Conservation (phyloP, 2,329 filamentous ascomycete species). For the Penicillium occitanis region DNA sequence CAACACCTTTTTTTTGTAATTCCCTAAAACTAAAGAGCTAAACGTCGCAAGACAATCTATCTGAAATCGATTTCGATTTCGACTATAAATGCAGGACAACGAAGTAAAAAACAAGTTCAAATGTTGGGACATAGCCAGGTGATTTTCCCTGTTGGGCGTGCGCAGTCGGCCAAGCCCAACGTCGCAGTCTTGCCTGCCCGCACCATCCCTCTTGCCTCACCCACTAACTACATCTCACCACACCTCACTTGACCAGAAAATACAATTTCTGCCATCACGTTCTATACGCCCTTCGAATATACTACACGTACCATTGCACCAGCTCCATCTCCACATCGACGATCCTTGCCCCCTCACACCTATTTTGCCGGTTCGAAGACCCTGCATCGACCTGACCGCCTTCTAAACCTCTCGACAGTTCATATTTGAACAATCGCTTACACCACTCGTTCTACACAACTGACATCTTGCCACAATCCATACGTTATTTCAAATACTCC, state of each 20-base stretch:
- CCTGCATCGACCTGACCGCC: conserved; percentile 10
- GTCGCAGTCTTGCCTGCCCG: neutral
- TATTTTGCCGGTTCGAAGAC: conserved; percentile 6
- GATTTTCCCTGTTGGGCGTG: neutral
- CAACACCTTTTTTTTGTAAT: too few species aligned
- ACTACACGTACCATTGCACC: conserved; percentile 1
- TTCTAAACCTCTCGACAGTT: neutral
- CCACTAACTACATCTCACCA: neutral
- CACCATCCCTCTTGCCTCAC: neutral
- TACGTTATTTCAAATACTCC: neutral
- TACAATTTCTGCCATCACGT: neutral
- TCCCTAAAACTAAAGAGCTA: too few species aligned
- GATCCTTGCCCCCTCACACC: conserved; percentile 13
- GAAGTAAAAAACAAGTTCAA: too few species aligned
- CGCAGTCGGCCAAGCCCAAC: neutral
- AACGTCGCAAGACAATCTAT: too few species aligned
- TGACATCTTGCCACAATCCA: conserved; percentile 1
- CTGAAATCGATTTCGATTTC: neutral
- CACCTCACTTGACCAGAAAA: neutral
- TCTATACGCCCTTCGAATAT: neutral
- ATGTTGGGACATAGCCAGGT: neutral
- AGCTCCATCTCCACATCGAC: conserved; percentile 2
- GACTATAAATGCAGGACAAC: neutral
- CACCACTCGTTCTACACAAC: neutral
- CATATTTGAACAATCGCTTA: conserved; percentile 3